Conservation (phyloP, 2,329 filamentous ascomycete genomes). For the Lomentospora prolificans region DNA sequence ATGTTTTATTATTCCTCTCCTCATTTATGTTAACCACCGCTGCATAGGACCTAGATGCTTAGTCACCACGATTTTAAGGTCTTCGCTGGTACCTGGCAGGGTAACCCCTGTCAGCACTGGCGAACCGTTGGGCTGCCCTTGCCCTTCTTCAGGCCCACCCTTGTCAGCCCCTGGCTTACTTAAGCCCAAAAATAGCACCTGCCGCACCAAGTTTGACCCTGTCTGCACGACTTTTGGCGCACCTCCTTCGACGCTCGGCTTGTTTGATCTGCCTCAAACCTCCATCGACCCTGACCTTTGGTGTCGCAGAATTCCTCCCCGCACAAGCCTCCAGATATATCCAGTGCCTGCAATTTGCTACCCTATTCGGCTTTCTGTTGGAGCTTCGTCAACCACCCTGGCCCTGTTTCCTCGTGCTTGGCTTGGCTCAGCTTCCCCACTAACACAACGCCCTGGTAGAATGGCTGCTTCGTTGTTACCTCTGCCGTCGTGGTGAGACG, state of each 20-base stretch:
- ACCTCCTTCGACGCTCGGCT: not conserved
- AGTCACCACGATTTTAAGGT: not conserved
- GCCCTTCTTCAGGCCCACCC: not conserved
- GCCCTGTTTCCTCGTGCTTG: not conserved
- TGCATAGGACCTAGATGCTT: not conserved
- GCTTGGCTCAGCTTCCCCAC: not conserved
- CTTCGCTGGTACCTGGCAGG: not conserved
- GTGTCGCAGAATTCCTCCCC: not conserved
- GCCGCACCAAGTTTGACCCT: not conserved
- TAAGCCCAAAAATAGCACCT: conserved; percentile 3
- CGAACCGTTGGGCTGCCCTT: too few species aligned
- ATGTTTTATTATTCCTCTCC: not conserved
- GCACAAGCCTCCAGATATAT: not conserved
- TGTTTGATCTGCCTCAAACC: conserved; percentile 3
- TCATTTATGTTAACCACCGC: not conserved
- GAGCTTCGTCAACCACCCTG: not conserved
- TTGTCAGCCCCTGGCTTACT: not conserved
- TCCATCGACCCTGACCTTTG: not conserved
- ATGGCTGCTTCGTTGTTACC: not conserved
- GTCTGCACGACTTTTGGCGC: not conserved
- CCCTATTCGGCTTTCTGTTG: too few species aligned
- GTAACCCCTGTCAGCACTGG: not conserved
- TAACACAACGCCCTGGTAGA: not conserved
- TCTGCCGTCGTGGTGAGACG: conserved; percentile 2
- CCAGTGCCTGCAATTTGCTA: not conserved